Base-by-base conservation (phyloP, 805 yeast genomes). In the Nakazawaea ambrosiae region DNA sequence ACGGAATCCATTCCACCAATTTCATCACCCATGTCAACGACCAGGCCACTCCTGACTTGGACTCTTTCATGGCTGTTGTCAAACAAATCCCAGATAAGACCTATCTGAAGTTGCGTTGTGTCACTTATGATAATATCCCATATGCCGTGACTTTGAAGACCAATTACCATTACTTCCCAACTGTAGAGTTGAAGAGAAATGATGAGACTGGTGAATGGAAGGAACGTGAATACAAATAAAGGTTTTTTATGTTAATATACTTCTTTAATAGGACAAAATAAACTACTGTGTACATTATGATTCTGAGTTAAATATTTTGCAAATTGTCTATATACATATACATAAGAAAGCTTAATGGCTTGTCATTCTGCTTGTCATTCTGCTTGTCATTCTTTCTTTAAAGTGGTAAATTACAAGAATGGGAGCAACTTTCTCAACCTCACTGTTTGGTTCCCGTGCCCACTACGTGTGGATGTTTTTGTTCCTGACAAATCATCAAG, bases 21-120 rank as follows among this genome's bases (percentile, higher is more conserved):
- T 88, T 87, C 64, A 82, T 88, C 40, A 88, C 97, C 1, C 96
- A 87, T 54, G 86, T 88, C 31, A 85, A 88, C 55, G 95, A 85
- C 37, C 51, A 61, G 14, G 76, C 80, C 33, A 85, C 95, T 0
- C 76, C 77, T 7, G 83, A 78, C 31, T 56, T 89, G 39, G 81
- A 75, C 20, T 66, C 78, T 3, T 88, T 89, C 49, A 61, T 83
- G 43, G 58, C 63, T 17, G 81, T 73, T 34, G 84, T 83, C n/a
- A 74, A 73, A 45, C 57, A 66, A 14, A 81, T 88, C 34, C 81
- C 86, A 4, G 95, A 88, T 50, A 75, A 78, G 46, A 76, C 89
- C 3, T 89, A 87, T 51, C 81, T 86, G 49, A 83, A 86, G 51
- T 61, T 89, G 44, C 74, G 95, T 45, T 62, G 84, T 27, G 89